These are phyloP conservation scores for Agaricus subrufescens DNA, from an alignment of 768 basidiomycete species.

Conservation along the genomic window DNA sequence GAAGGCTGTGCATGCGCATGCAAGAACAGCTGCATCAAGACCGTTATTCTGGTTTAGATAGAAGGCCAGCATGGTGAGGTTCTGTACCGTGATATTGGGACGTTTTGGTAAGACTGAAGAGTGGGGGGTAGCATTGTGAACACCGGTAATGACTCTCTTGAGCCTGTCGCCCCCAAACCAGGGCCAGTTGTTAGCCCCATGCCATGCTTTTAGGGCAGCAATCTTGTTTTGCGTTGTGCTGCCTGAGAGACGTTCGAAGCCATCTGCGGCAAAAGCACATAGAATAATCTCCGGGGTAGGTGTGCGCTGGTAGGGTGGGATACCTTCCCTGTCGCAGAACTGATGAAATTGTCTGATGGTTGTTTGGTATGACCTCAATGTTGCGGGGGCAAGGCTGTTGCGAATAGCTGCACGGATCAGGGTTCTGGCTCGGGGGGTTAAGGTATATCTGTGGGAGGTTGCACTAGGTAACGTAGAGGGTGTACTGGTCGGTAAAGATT, in stretches of 20 bases:
- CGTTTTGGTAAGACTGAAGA: too few species aligned
- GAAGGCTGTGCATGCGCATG: slow-evolving; percentile 26
- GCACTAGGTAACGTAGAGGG: too few species aligned
- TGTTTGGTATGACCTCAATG: slow-evolving; percentile 19
- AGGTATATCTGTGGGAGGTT: too few species aligned
- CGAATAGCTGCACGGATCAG: too few species aligned
- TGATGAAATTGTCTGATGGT: slow-evolving; percentile 26
- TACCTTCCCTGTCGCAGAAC: slow-evolving; percentile 22
- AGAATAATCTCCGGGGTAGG: slow-evolving; percentile 24
- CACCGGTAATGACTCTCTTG: neutral
- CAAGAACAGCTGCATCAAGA: slow-evolving; percentile 27
- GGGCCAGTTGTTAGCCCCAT: slow-evolving; percentile 21
- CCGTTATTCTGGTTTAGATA: slow-evolving; percentile 18
- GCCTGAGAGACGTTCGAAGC: slow-evolving; percentile 11
- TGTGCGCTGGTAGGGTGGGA: slow-evolving; percentile 20
- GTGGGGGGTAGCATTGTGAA: neutral
- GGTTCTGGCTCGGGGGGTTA: too few species aligned
- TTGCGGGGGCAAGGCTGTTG: too few species aligned
- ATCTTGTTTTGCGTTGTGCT: slow-evolving; percentile 24
- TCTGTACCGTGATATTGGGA: neutral
- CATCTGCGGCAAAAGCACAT: slow-evolving; percentile 19
- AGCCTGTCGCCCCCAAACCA: slow-evolving; percentile 3
- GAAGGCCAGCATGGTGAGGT: neutral
- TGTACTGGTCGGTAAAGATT: too few species aligned
- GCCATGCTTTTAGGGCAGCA: slow-evolving; percentile 25